These are phyloP conservation scores for Entonaema liquescens DNA, from an alignment of 495 filamentous ascomycete genomes.

Conservation along the genomic window DNA sequence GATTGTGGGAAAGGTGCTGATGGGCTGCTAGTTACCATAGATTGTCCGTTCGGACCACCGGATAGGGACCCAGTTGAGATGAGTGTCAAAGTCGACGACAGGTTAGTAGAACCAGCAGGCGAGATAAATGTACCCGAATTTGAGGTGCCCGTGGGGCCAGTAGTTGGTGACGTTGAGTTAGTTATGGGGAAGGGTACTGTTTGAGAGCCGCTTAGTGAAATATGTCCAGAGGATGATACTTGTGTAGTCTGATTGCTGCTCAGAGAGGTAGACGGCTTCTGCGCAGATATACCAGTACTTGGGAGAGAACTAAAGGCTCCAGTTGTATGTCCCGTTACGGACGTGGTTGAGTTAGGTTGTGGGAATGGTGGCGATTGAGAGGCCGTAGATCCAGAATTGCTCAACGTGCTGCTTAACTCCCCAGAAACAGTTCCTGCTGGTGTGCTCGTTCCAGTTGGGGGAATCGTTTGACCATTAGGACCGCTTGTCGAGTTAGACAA, in stretches of 20 bases:
- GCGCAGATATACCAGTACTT: slow-evolving; percentile 1
- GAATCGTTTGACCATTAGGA: slow-evolving; percentile 13
- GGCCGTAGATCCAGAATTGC: slow-evolving; percentile 9
- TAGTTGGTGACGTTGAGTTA: slow-evolving; percentile 20
- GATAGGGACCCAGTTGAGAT: slow-evolving; percentile 7
- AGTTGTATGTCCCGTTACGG: slow-evolving; percentile 25
- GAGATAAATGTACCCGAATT: slow-evolving; percentile 8
- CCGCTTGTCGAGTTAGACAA: slow-evolving; percentile 26
- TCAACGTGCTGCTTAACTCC: slow-evolving; percentile 1
- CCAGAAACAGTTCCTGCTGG: slow-evolving; percentile 10
- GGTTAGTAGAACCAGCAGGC: slow-evolving; percentile 6
- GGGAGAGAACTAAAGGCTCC: slow-evolving; percentile 1
- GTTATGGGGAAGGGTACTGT: slow-evolving; percentile 29
- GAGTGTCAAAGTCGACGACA: neutral
- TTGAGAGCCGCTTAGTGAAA: slow-evolving; percentile 10
- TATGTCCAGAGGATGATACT: neutral
- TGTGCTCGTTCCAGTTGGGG: slow-evolving; percentile 5
- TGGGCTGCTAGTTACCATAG: slow-evolving; percentile 1
- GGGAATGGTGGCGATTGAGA: slow-evolving; percentile 41
- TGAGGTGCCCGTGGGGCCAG: slow-evolving; percentile 17
- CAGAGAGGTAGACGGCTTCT: neutral
- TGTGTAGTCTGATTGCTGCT: neutral
- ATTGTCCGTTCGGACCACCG: slow-evolving; percentile 9
- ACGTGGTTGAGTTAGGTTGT: slow-evolving; percentile 40
- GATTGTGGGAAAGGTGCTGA: slow-evolving; percentile 36